phyloP scores from a whole-genome alignment of 2,329 filamentous ascomycete species.

The Ophiostoma australiae region DNA sequence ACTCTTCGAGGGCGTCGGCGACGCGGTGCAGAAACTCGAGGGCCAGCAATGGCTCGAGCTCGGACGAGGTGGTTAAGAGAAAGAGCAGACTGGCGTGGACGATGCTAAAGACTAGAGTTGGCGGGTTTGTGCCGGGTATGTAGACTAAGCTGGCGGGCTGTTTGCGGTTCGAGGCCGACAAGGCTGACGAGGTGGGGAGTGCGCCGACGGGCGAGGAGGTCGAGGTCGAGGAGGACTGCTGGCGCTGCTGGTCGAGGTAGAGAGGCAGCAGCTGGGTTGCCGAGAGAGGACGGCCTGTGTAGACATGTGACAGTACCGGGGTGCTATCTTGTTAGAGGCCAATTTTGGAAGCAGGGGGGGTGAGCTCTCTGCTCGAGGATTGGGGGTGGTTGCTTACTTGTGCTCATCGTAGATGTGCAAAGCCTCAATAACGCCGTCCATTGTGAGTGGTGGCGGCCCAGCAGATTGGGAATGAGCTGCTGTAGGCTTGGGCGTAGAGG shows the following conservation, averaged over 20 bases:
- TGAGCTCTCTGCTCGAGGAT: neutral
- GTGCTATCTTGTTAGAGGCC: constrained; percentile 48
- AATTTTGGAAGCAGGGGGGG: neutral
- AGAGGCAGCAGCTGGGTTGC: constrained; percentile 73
- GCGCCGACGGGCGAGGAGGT: neutral
- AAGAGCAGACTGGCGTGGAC: constrained; percentile 80
- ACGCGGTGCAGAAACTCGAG: constrained; percentile 93
- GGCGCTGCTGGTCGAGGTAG: constrained; percentile 70
- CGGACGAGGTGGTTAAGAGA: constrained; percentile 74
- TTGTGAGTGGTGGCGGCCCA: constrained; percentile 37
- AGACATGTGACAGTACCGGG: constrained; percentile 82
- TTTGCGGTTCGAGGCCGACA: constrained; percentile 29
- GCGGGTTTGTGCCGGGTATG: constrained; percentile 72
- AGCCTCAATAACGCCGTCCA: constrained; percentile 87
- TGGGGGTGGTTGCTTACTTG: constrained; percentile 55
- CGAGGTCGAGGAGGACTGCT: constrained; percentile 12
- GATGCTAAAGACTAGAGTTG: constrained; percentile 83
- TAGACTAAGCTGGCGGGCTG: constrained; percentile 85
- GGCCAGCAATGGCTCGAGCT: constrained; percentile 82
- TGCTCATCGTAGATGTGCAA: constrained; percentile 96
- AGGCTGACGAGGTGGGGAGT: neutral
- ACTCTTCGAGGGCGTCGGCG: constrained; percentile 89
- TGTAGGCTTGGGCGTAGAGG: neutral
- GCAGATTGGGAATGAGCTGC: neutral
- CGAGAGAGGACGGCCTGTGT: constrained; percentile 74